Percentiles rank a stretch among this genome's conserved stretches.
These are phyloP conservation scores for Cryphonectria parasitica DNA, from an alignment of 2,329 filamentous ascomycete genomes.

Conservation along the genomic window DNA sequence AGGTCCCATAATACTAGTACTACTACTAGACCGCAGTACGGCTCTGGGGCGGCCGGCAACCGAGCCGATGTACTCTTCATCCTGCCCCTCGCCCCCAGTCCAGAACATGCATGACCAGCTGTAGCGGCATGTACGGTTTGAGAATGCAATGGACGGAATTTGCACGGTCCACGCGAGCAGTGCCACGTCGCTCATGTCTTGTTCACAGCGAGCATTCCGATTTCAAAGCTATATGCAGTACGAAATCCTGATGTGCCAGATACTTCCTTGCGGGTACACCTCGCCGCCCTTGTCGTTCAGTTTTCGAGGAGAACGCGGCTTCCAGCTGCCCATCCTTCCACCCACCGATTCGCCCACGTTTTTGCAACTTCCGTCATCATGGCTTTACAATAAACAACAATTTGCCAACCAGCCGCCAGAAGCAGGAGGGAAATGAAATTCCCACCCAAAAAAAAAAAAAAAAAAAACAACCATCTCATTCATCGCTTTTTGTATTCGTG, in stretches of 20 bases:
- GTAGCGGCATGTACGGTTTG: neutral
- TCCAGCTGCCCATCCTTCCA: neutral
- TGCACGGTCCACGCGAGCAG: neutral
- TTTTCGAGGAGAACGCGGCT: neutral
- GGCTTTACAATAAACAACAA: neutral
- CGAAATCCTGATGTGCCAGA: constrained; percentile 2
- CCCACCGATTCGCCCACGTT: neutral
- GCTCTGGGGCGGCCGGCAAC: neutral
- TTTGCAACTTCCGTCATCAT: neutral
- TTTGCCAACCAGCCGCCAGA: neutral
- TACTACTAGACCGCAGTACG: neutral
- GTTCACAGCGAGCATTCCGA: neutral
- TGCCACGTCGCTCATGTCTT: neutral
- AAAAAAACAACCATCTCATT: too few relatives aligned
- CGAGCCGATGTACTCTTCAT: neutral
- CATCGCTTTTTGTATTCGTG: neutral
- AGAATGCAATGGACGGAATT: neutral
- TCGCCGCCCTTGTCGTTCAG: neutral
- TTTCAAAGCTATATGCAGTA: constrained; percentile 9
- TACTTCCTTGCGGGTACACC: neutral
- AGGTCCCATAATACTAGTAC: too few relatives aligned
- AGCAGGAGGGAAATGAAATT: neutral
- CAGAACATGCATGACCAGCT: neutral
- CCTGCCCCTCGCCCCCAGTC: neutral
- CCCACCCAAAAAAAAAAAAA: too few relatives aligned